Evolutionary conservation across 805 yeast genomes (phyloP).

Genomic region (Zygotorulaspora florentina): DNA sequence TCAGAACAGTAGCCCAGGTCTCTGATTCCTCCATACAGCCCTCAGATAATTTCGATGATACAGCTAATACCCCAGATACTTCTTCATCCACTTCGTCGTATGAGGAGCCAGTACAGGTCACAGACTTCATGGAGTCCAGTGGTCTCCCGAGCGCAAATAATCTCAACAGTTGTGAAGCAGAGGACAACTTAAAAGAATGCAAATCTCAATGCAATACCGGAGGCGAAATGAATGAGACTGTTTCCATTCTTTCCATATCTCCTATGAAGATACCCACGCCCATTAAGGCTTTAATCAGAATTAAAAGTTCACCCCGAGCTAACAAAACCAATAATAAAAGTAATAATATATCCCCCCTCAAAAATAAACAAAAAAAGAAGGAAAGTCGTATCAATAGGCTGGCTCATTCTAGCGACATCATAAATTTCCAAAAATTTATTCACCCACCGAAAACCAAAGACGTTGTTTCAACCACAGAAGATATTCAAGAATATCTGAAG

Average conservation of each 20-base stretch:
- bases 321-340: slow-evolving; percentile 1
- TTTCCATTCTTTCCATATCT: slow-evolving; percentile 14
- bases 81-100: slow-evolving; percentile 16
- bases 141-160: background rate
- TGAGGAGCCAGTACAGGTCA: slow-evolving; percentile 26
- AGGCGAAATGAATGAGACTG: background rate
- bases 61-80: slow-evolving; percentile 3
- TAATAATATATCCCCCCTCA: slow-evolving; percentile 9
- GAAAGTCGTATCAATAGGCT: slow-evolving; percentile 2
- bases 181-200: background rate
- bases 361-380: slow-evolving; percentile 5
- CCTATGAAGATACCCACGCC: slow-evolving; percentile 26
- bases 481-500: slow-evolving; percentile 25
- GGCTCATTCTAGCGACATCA: slow-evolving; percentile 19
- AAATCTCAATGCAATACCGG: background rate
- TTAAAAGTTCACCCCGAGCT: slow-evolving; percentile 21
- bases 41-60: background rate
- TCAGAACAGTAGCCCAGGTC: background rate
- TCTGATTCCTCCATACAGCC: background rate
- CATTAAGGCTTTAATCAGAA: slow-evolving; percentile 23
- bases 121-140: slow-evolving; percentile 16
- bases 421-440: slow-evolving; percentile 18
- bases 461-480: slow-evolving; percentile 17
- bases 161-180: background rate
- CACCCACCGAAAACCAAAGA: slow-evolving; percentile 6